Percentiles rank a stretch among this genome's conserved stretches.
Evolutionary conservation across 192 early-diverging fungal species (phyloP).

Genomic region (Diversispora epigaea): DNA sequence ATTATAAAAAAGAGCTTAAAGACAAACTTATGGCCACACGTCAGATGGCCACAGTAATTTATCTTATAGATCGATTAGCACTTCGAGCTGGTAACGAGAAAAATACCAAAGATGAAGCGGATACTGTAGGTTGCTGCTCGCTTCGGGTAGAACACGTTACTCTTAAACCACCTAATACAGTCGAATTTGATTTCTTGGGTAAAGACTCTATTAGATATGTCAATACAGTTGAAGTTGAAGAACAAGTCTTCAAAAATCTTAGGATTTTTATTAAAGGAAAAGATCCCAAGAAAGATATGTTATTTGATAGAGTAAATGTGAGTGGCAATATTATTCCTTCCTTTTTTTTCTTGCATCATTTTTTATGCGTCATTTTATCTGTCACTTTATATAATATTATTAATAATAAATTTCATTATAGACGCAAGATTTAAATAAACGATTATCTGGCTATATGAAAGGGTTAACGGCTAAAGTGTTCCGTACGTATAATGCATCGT

Average conservation of each 20-base stretch:
- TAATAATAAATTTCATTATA: slow-evolving; percentile 32
- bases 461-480: slow-evolving; percentile 98
- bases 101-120: slow-evolving; percentile 88
- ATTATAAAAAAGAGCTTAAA: slow-evolving; percentile 79
- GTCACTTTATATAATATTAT: not conserved
- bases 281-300: slow-evolving; percentile 70
- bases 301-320: slow-evolving; percentile 92
- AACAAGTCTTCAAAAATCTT: slow-evolving; percentile 93
- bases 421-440: slow-evolving; percentile 84
- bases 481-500: slow-evolving; percentile 97
- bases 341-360: not conserved
- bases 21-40: slow-evolving; percentile 78
- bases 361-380: not conserved
- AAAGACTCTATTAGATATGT: slow-evolving; percentile 97
- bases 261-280: slow-evolving; percentile 81
- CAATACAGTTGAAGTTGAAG: slow-evolving; percentile 80
- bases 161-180: slow-evolving; percentile 77
- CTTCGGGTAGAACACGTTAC: slow-evolving; percentile 89
- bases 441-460: slow-evolving; percentile 81
- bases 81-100: slow-evolving; percentile 98
- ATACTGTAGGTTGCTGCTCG: slow-evolving; percentile 99
- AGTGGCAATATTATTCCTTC: slow-evolving; percentile 21
- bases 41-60: slow-evolving; percentile 92
- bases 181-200: slow-evolving; percentile 95
- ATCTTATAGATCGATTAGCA: slow-evolving; percentile 92